Evolutionary conservation across 768 basidiomycete species (phyloP), one percentile per base, ranked within the genome.

Genomic region (Podaxis sp.): DNA sequence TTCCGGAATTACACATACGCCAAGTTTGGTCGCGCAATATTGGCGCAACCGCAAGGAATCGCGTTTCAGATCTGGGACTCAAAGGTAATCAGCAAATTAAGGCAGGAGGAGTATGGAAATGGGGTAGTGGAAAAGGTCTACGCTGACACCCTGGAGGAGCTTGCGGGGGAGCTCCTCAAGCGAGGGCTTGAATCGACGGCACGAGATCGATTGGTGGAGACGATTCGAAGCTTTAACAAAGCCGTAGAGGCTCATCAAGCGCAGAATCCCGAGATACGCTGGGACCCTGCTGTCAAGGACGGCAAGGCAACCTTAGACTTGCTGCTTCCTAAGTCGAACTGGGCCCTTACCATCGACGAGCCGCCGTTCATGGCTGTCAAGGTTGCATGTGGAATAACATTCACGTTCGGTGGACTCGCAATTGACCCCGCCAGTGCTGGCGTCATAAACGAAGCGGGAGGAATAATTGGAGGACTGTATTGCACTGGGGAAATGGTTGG

Each of bases 1-100:
- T 89, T 84, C 69, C 80, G 89, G 52, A 90, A 88, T 70, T 89
- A 85, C 67, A 90, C 88, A 1, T 90, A 90, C 67, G 87, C 89
- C 19, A 85, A 83, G 70, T 89, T 86, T 65, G 88, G 87, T 9
- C 77, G 77, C 28, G 84, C 81, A 56, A 85, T 89, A 52, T 76
- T 89, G 57, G 65, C 69, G 24, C 86, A 90, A 68, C 84, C 85
- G 1, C 82, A 78, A 24, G 82, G 85, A 9, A 81, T 72, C 65
- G 88, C 84, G 13, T 90, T 88, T 70, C 89, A 90, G 67, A 73
- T 90, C 12, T 90, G 81, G 82, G 87, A 88, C 68, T 73, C 76
- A 15, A 77, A 82, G 64, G 76, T 75, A 19, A 69, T 74, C 15
- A 63, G 66, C 12, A 76, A 73, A 66, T 74, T 90, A 65, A 75